phyloP scores from a whole-genome alignment of 2,329 filamentous ascomycete genomes.

The Lasiodiplodia sp. region DNA sequence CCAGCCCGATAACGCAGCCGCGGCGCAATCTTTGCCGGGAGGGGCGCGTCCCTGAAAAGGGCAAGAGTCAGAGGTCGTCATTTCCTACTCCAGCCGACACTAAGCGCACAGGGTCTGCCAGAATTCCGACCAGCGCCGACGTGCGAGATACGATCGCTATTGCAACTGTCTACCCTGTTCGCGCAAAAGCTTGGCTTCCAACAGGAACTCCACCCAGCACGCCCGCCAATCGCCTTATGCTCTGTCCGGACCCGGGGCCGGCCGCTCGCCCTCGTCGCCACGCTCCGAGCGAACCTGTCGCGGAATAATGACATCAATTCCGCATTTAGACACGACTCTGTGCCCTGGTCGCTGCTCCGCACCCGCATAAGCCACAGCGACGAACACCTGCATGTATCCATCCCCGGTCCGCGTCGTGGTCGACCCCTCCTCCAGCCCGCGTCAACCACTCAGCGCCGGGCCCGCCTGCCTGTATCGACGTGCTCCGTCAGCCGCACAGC shows the following conservation, averaged over 20 bases:
- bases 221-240: not conserved
- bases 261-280: not conserved
- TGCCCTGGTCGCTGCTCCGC: conserved; percentile 15
- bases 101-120: conserved; percentile 2
- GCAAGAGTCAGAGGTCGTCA: conserved; percentile 7
- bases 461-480: not conserved
- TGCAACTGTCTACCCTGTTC: not conserved
- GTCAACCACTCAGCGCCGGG: not conserved
- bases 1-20: not conserved
- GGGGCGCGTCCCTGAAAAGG: conserved; percentile 15
- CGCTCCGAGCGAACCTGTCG: not conserved
- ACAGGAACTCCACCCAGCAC: not conserved
- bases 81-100: conserved; percentile 14
- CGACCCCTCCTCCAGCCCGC: not conserved
- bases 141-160: not conserved
- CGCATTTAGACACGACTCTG: not conserved
- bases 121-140: not conserved
- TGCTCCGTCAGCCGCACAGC: conserved; percentile 23
- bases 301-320: conserved; percentile 5
- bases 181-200: not conserved
- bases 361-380: conserved; percentile 15
- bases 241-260: not conserved
- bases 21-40: not conserved
- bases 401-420: not conserved
- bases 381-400: conserved; percentile 23